Evolutionary conservation across 805 yeast genomes (phyloP).

Genomic region (Zygosaccharomyces siamensis): DNA sequence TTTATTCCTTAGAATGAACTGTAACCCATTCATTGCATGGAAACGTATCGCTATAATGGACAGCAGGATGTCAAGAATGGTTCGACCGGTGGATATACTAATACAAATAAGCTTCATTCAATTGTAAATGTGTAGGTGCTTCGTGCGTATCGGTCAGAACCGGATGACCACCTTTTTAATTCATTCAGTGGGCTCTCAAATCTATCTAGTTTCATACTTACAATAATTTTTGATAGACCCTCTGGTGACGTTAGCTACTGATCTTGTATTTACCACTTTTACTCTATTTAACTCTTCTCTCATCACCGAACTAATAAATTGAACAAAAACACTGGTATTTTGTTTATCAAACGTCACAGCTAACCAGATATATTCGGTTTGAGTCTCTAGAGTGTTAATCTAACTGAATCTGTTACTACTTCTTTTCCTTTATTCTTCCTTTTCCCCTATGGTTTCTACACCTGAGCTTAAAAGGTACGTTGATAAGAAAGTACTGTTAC

Average conservation of each 20-base stretch:
- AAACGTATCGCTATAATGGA: too few relatives aligned
- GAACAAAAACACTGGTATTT: background rate
- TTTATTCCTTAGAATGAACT: too few relatives aligned
- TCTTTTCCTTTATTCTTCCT: background rate
- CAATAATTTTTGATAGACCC: background rate
- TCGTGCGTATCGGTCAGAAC: background rate
- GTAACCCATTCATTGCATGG: too few relatives aligned
- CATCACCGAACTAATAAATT: background rate
- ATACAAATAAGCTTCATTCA: background rate
- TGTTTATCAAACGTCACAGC: background rate
- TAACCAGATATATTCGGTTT: background rate
- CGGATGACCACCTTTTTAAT: too few relatives aligned
- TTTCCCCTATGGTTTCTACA: slow-evolving; percentile 48
- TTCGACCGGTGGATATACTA: too few relatives aligned
- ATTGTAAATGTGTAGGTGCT: background rate
- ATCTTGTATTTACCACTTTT: background rate
- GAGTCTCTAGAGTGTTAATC: background rate
- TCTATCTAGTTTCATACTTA: background rate
- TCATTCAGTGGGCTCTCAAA: too few relatives aligned
- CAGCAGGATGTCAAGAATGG: too few relatives aligned
- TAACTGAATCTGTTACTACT: background rate
- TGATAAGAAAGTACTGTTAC: slow-evolving; percentile 69
- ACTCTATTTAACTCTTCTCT: background rate
- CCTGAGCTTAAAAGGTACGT: slow-evolving; percentile 64
- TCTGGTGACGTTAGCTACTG: background rate